Evolutionary conservation across 2,329 filamentous ascomycete genomes (phyloP).

Genomic region (Clonostachys rosea): DNA sequence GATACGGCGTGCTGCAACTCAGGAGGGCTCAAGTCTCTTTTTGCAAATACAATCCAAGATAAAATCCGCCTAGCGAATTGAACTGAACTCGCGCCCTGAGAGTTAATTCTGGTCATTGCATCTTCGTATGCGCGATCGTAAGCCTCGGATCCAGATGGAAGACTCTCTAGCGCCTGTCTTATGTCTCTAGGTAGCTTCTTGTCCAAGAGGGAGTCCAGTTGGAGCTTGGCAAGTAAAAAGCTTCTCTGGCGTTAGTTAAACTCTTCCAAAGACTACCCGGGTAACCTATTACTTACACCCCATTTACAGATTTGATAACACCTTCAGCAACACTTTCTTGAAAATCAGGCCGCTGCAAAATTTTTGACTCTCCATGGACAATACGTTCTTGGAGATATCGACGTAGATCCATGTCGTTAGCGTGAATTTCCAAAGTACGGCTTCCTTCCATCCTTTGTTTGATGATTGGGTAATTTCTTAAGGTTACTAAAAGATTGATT

Average conservation of each 20-base stretch:
- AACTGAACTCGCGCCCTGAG: conserved; percentile 20
- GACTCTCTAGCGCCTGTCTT: conserved; percentile 15
- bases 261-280: no score
- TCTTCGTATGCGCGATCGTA: conserved; percentile 32
- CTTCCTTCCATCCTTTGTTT: background rate
- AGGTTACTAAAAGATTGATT: conserved; percentile 8
- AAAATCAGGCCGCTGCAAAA: background rate
- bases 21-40: conserved; percentile 17
- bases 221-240: conserved; percentile 10
- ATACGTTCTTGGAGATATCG: conserved; percentile 5
- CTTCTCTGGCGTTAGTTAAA: background rate
- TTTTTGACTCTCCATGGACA: background rate
- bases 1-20: conserved; percentile 38
- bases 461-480: conserved; percentile 6
- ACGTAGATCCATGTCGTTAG: conserved; percentile 4
- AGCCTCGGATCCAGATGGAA: conserved; percentile 19
- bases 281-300: conserved; percentile 1
- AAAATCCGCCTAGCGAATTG: conserved; percentile 30
- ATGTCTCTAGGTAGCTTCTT: conserved; percentile 22
- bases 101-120: conserved; percentile 34
- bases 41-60: conserved; percentile 32
- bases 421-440: conserved; percentile 2
- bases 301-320: background rate
- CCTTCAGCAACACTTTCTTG: conserved; percentile 4
- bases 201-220: conserved; percentile 9